phyloP scores from a whole-genome alignment of 75 land plant genomes.

The Selaginella moellendorffii region DNA sequence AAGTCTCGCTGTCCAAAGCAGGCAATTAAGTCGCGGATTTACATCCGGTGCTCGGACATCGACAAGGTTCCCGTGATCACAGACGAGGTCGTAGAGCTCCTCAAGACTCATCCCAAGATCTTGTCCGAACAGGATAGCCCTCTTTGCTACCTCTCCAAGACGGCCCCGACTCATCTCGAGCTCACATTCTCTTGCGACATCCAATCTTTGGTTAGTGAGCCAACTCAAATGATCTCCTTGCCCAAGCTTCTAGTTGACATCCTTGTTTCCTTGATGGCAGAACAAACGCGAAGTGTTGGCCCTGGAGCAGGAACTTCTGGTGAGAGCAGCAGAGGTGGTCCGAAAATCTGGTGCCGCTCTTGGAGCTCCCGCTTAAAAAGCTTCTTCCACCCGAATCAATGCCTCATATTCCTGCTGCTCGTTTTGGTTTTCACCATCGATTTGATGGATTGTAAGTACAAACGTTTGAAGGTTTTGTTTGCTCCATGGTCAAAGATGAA shows the following conservation, averaged over 20 bases:
- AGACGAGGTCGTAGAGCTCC: slow-evolving; percentile 39
- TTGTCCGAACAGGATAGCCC: slow-evolving; percentile 46
- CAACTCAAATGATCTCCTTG: neutral
- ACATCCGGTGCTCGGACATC: slow-evolving; percentile 31
- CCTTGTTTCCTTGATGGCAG: slow-evolving; percentile 4
- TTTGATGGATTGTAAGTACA: no score
- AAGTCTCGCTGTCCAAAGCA: slow-evolving; percentile 63
- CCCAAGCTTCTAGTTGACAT: neutral
- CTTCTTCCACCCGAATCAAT: neutral
- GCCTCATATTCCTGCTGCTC: neutral
- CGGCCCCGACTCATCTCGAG: slow-evolving; percentile 39
- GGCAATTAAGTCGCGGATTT: slow-evolving; percentile 36
- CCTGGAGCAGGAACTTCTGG: slow-evolving; percentile 14
- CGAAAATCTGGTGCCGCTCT: slow-evolving; percentile 13
- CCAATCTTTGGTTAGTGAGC: slow-evolving; percentile 35
- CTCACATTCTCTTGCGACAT: slow-evolving; percentile 57
- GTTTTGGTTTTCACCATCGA: no score
- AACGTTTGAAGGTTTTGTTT: no score
- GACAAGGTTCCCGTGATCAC: slow-evolving; percentile 56
- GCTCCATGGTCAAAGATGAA: no score
- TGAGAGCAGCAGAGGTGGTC: slow-evolving; percentile 13
- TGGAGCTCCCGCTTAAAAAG: slow-evolving; percentile 7
- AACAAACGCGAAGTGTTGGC: slow-evolving; percentile 12
- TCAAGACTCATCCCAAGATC: slow-evolving; percentile 43
- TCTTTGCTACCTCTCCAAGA: slow-evolving; percentile 51